Percentiles rank a stretch among this genome's conserved stretches.
These are phyloP conservation scores for Psilocybe sp. DNA, from an alignment of 768 basidiomycete species.

Conservation along the genomic window DNA sequence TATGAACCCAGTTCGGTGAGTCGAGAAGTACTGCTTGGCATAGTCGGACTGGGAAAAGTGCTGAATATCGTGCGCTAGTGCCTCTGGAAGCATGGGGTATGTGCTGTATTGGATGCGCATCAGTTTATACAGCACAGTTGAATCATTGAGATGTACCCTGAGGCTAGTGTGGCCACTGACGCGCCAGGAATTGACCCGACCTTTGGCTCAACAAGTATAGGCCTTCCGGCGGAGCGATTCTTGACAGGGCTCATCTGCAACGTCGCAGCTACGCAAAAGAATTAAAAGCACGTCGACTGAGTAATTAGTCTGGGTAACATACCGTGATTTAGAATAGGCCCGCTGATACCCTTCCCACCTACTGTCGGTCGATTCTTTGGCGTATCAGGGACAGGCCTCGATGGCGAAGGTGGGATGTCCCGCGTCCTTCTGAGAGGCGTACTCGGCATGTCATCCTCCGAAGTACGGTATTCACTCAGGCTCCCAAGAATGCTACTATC, in stretches of 20 bases:
- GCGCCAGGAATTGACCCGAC: slow-evolving; percentile 18
- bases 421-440: slow-evolving; percentile 25
- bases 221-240: slow-evolving; percentile 55
- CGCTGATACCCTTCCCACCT: slow-evolving; percentile 65
- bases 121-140: slow-evolving; percentile 1
- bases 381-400: slow-evolving; percentile 38
- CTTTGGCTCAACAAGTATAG: slow-evolving; percentile 54
- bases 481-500: slow-evolving; percentile 15
- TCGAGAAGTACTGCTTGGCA: slow-evolving; percentile 86
- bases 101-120: slow-evolving; percentile 39
- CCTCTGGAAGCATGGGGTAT: slow-evolving; percentile 76
- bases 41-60: slow-evolving; percentile 86
- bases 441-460: slow-evolving; percentile 21
- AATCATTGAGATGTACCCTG: slow-evolving; percentile 50
- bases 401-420: slow-evolving; percentile 39
- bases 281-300: not conserved
- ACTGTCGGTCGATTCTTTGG: slow-evolving; percentile 40
- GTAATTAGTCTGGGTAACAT: not conserved
- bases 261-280: slow-evolving; percentile 55
- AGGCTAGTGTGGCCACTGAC: slow-evolving; percentile 45
- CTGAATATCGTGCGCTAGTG: slow-evolving; percentile 80
- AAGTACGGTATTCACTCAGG: slow-evolving; percentile 12
- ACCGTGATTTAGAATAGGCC: slow-evolving; percentile 72
- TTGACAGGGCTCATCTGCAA: slow-evolving; percentile 75
- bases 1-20: slow-evolving; percentile 85